phyloP scores from a whole-genome alignment of 2,329 filamentous ascomycete species.

The Botrytis elliptica region DNA sequence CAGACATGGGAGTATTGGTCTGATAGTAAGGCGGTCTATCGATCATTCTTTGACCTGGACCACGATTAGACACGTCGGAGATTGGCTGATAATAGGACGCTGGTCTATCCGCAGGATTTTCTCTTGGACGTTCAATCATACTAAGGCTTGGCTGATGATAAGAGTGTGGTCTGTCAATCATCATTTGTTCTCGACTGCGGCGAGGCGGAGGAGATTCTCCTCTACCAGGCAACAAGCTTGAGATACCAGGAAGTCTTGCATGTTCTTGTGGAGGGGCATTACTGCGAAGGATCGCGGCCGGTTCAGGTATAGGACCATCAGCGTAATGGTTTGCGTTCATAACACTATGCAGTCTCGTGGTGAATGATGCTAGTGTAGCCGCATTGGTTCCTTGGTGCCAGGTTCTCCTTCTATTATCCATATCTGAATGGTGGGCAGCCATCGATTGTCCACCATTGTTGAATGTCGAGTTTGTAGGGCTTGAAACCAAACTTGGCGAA shows the following conservation, averaged over 20 bases:
- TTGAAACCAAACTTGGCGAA: constrained; percentile 60
- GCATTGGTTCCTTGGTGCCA: constrained; percentile 81
- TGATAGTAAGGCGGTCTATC: not conserved
- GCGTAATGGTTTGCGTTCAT: constrained; percentile 64
- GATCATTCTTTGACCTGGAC: not conserved
- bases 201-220: constrained; percentile 61
- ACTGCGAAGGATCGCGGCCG: constrained; percentile 31
- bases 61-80: not conserved
- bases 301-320: constrained; percentile 33
- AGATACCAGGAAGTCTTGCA: constrained; percentile 77
- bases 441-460: constrained; percentile 66
- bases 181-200: constrained; percentile 72
- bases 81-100: not conserved
- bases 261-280: constrained; percentile 49
- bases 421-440: constrained; percentile 58
- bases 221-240: constrained; percentile 80
- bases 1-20: not conserved
- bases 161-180: constrained; percentile 54
- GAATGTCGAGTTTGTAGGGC: constrained; percentile 65
- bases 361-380: constrained; percentile 46
- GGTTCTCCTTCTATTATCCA: constrained; percentile 78
- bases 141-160: constrained; percentile 25
- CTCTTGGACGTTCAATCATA: constrained; percentile 37
- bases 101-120: not conserved
- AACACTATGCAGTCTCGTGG: constrained; percentile 73